Percentiles rank a stretch among this genome's conserved stretches.
These are phyloP conservation scores for Tetracladium setigerum DNA, from an alignment of 495 filamentous ascomycete species.

Conservation along the genomic window DNA sequence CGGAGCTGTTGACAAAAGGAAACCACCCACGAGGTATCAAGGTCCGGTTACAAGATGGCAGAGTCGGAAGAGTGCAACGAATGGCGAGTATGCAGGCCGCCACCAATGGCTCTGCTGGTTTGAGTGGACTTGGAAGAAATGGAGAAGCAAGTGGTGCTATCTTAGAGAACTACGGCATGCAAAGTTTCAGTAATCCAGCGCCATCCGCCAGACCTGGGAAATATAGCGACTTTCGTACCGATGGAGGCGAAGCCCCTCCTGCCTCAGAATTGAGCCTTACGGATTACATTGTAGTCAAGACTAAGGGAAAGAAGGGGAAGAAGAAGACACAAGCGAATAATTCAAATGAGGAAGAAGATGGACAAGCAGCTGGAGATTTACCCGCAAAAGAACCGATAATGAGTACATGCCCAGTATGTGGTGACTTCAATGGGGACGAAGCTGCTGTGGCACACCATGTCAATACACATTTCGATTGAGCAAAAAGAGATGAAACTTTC, in stretches of 20 bases:
- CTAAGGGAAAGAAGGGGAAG: slow-evolving; percentile 22
- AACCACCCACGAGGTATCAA: slow-evolving; percentile 73
- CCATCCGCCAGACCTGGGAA: slow-evolving; percentile 13
- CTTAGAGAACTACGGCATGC: not conserved
- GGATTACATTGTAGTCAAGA: slow-evolving; percentile 37
- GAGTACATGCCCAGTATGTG: slow-evolving; percentile 50
- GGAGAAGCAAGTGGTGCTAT: not conserved
- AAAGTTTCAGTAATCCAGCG: slow-evolving; percentile 12
- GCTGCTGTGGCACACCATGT: slow-evolving; percentile 52
- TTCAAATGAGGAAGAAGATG: slow-evolving; percentile 5
- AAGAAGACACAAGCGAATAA: slow-evolving; percentile 14
- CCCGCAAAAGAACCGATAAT: slow-evolving; percentile 13
- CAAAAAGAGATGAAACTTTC: not conserved
- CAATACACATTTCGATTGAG: slow-evolving; percentile 41
- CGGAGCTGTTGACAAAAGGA: slow-evolving; percentile 56
- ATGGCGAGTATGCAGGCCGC: slow-evolving; percentile 28
- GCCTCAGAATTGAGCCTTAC: slow-evolving; percentile 25
- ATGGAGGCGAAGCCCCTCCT: slow-evolving; percentile 4
- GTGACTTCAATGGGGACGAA: slow-evolving; percentile 50
- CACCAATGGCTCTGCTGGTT: slow-evolving; percentile 7
- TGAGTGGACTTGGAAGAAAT: slow-evolving; percentile 20
- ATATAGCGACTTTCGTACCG: slow-evolving; percentile 6
- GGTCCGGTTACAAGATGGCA: slow-evolving; percentile 58
- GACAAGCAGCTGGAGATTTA: not conserved
- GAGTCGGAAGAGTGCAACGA: slow-evolving; percentile 60